These are phyloP conservation scores for Silene coronaria DNA, from an alignment of 179 eudicot genomes.

Conservation along the genomic window DNA sequence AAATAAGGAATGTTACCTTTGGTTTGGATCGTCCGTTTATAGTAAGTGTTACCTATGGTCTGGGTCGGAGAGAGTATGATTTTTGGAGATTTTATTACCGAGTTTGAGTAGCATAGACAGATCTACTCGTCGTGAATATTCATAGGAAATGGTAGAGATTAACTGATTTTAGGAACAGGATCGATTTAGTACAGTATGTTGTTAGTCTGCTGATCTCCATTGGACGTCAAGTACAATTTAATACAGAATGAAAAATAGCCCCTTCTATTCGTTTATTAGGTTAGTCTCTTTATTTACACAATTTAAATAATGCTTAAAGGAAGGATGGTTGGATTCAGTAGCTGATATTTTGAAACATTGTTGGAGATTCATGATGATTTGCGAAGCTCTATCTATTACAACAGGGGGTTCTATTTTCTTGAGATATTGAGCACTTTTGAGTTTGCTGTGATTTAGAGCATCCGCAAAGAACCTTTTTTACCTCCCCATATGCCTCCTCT, in stretches of 20 bases:
- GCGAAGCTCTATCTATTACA: neutral
- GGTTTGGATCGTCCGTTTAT: too few relatives aligned
- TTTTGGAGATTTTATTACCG: neutral
- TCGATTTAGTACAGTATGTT: neutral
- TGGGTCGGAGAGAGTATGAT: neutral
- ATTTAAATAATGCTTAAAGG: neutral
- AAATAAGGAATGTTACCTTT: too few relatives aligned
- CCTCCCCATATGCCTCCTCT: too few relatives aligned
- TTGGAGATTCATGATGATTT: neutral
- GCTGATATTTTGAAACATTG: neutral
- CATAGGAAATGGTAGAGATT: neutral
- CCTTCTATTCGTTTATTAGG: neutral
- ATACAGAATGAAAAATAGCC: neutral
- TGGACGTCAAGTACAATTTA: neutral
- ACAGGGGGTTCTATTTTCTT: too few relatives aligned
- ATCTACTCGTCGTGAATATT: neutral
- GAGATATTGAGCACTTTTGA: too few relatives aligned
- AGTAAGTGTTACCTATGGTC: too few relatives aligned
- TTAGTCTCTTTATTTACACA: neutral
- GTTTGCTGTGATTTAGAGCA: too few relatives aligned
- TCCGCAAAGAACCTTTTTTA: too few relatives aligned
- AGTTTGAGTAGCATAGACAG: neutral
- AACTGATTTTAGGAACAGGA: neutral
- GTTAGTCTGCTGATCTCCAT: neutral
- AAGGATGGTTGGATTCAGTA: neutral